Evolutionary conservation across 176 grass and related monocot genomes (phyloP), one percentile per base, ranked within the genome.

Genomic region (Zea luxurians): DNA sequence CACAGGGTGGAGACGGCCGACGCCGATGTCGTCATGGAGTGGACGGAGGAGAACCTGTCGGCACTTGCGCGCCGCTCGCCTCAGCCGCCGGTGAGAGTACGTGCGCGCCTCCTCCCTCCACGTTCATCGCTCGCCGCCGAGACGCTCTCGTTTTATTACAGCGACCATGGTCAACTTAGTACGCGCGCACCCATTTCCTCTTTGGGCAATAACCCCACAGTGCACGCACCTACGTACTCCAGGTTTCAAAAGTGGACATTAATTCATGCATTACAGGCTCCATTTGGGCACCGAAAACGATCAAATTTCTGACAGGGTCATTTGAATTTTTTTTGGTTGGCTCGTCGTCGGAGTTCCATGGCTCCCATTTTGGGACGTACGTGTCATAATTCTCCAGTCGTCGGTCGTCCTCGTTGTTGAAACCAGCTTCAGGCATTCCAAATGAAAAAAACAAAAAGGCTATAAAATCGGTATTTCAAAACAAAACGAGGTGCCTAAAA

Each of bases 1-100:
- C 66, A 89, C 42, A 78, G 12, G 66, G 66, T 85, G 48, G 87
- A 85, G n/a, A 58, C 85, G 48, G 60, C 66, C 72, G 87, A 82
- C 66, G 44, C 66, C 83, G 87, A 85, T 72, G 82, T 72, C 77
- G 82, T 72, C 10, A 61, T 89, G 82, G 87, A 67, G 18, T 89
- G 87, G 87, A 85, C 87, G 21, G 87, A 81, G 73, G 87, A 85
- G 82, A 85, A 85, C 20, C 0, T 82, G 11, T 85, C 55, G 60
- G 50, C 83, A 15, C 36, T 78, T 16, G 60, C 66, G 12, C 83
- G 78, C 60, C 82, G 71, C 58, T 73, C 72, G 70, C 86, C 86
- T 27, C 35, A 76, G 11, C 57, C 65, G 37, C 78, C 78, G 87
- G 87, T 89, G 4, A 61, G 4, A 61, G 86, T 48, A 38, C 15